phyloP scores from a whole-genome alignment of 495 filamentous ascomycete species.

The Recurvomyces mirabilis region DNA sequence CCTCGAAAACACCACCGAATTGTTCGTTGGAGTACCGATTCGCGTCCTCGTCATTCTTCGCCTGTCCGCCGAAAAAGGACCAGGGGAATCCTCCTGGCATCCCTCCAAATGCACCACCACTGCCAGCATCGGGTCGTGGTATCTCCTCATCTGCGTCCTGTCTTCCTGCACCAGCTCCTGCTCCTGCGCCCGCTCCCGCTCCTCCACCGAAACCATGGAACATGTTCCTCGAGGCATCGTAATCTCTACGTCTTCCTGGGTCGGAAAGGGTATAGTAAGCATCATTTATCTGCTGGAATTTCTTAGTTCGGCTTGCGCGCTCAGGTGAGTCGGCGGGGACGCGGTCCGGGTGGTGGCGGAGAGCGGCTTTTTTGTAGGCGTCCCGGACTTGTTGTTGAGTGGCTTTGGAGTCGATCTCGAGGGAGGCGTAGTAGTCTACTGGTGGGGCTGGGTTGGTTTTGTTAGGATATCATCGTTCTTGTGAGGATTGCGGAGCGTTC shows the following conservation, averaged over 20 bases:
- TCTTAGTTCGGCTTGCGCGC: constrained; percentile 66
- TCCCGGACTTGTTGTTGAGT: constrained; percentile 76
- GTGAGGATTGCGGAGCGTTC: too few species aligned
- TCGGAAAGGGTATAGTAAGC: constrained; percentile 95
- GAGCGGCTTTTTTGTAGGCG: constrained; percentile 91
- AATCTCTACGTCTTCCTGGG: constrained; percentile 65
- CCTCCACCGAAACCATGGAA: constrained; percentile 36
- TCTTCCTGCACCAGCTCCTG: too few species aligned
- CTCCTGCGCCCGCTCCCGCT: constrained; percentile 33
- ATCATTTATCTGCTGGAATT: constrained; percentile 94
- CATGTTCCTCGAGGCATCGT: constrained; percentile 57
- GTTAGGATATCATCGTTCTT: too few species aligned
- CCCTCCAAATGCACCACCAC: constrained; percentile 3
- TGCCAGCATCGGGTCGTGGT: constrained; percentile 28
- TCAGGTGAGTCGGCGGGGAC: constrained; percentile 78
- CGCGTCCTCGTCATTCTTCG: constrained; percentile 32
- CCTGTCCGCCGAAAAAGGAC: constrained; percentile 40
- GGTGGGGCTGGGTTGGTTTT: constrained; percentile 12
- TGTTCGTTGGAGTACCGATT: constrained; percentile 52
- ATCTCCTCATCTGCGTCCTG: constrained; percentile 56
- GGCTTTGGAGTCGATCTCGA: constrained; percentile 64
- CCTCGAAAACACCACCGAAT: constrained; percentile 87
- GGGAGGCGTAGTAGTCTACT: constrained; percentile 40
- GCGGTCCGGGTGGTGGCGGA: constrained; percentile 90
- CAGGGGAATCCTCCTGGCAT: constrained; percentile 45